phyloP scores from a whole-genome alignment of 441 rosid species.

The Eruca vesicaria region DNA sequence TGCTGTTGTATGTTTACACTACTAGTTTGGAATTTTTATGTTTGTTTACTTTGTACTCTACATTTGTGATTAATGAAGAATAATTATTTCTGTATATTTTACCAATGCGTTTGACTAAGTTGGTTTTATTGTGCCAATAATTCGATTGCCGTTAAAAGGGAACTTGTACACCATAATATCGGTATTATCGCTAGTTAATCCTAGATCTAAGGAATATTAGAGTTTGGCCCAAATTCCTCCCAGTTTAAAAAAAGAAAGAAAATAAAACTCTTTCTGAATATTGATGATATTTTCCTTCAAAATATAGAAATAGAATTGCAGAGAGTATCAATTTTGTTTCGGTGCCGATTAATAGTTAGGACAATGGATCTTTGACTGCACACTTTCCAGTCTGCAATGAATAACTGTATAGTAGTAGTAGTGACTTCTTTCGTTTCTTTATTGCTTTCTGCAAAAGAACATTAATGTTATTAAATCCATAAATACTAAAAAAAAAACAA shows the following conservation, averaged over 20 bases:
- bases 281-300: background rate
- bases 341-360: background rate
- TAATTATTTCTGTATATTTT: no score
- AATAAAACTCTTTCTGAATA: background rate
- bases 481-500: background rate
- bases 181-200: no score
- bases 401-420: background rate
- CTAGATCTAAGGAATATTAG: no score
- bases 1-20: background rate
- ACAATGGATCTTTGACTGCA: conserved; percentile 13
- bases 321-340: background rate
- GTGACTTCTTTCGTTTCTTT: conserved; percentile 3
- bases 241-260: no score
- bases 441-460: conserved; percentile 6
- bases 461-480: background rate
- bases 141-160: no score
- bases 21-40: background rate
- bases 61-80: background rate
- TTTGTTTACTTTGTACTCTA: background rate
- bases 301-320: background rate
- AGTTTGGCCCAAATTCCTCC: no score
- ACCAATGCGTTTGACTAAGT: no score
- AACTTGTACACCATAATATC: no score
- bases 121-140: no score
- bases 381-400: background rate